Evolutionary conservation across 306 rosid genomes (phyloP), one percentile per base, ranked within the genome.

Genomic region (Geum urbanum): DNA sequence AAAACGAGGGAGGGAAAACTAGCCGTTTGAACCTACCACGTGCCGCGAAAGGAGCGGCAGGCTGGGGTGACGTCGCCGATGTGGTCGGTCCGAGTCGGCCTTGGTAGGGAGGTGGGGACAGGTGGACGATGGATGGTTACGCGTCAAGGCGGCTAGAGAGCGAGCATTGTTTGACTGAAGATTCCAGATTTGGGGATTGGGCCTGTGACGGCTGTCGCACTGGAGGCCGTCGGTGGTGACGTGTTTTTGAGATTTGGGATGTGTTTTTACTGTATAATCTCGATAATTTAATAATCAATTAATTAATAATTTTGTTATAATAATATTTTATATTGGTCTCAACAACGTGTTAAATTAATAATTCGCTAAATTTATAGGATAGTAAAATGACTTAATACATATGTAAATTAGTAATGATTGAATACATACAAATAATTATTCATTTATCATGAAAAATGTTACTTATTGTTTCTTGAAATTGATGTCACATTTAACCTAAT

Each of bases 1-100:
- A 7, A 37, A 8, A 11, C 14, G 10, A 62, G 20, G 20, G 66
- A 9, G 50, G 3, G 37, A 82, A 86, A 88, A 83, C 82, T 86
- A 90, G 92, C 96, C 98, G 98, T 88, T 89, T 19, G 66, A 39
- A 51, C 0, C 5, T 66, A 69, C 81, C 91, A 88, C 96, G 91
- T 85, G 96, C 78, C 82, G 45, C 1, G 0, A 16, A 1, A 0
- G 12, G 50, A 76, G 66, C 68, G 10, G 55, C 67, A 5, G 71
- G 66, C 57, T 27, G 2, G 32, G 41, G 5, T 80, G 89, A 87
- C 86, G 84, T 84, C 89, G 91, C 40, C 46, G 55, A 65, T 55
- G 39, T 79, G 91, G 96, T 83, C 90, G 84, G 86, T 70, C 67
- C 9, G 66, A 71, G 82, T 48, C 59, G 89, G 96, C 88, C 59